A percentile compares a stretch with the other conserved stretches of the same genome.
These are phyloP conservation scores for Macrophomina phaseolina DNA, from an alignment of 2,329 filamentous ascomycete species.

Conservation along the genomic window DNA sequence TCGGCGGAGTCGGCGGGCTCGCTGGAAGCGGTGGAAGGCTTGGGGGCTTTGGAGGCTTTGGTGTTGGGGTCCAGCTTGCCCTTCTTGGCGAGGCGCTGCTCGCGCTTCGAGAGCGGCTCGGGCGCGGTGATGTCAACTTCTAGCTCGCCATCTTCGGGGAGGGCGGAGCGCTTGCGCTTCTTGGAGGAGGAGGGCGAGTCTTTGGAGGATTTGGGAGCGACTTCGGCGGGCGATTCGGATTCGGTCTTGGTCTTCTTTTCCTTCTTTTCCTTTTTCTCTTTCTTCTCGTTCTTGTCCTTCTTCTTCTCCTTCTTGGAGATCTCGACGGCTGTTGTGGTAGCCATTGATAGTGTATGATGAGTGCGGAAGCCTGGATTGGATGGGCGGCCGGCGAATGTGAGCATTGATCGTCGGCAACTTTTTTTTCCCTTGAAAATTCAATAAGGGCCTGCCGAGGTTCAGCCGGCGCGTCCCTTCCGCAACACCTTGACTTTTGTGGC, in stretches of 20 bases:
- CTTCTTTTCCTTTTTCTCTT: slow-evolving; percentile 28
- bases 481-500: not conserved
- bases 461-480: not conserved
- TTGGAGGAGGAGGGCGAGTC: slow-evolving; percentile 30
- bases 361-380: too few relatives aligned
- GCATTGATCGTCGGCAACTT: slow-evolving; percentile 17
- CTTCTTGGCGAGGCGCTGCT: slow-evolving; percentile 88
- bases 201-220: slow-evolving; percentile 28
- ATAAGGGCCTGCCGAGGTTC: not conserved
- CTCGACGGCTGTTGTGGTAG: slow-evolving; percentile 12
- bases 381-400: not conserved
- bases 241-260: slow-evolving; percentile 18
- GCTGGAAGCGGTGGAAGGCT: slow-evolving; percentile 7
- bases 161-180: slow-evolving; percentile 64
- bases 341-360: not conserved
- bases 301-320: slow-evolving; percentile 22
- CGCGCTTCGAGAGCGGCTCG: slow-evolving; percentile 94
- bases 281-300: slow-evolving; percentile 33
- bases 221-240: slow-evolving; percentile 8
- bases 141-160: slow-evolving; percentile 64
- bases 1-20: slow-evolving; percentile 37
- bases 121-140: slow-evolving; percentile 90
- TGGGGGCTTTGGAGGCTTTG: slow-evolving; percentile 29
- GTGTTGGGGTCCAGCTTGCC: slow-evolving; percentile 58
- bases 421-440: slow-evolving; percentile 11